Evolutionary conservation across 495 filamentous ascomycete genomes (phyloP).

Genomic region (Podospora bellae-mahoneyi): DNA sequence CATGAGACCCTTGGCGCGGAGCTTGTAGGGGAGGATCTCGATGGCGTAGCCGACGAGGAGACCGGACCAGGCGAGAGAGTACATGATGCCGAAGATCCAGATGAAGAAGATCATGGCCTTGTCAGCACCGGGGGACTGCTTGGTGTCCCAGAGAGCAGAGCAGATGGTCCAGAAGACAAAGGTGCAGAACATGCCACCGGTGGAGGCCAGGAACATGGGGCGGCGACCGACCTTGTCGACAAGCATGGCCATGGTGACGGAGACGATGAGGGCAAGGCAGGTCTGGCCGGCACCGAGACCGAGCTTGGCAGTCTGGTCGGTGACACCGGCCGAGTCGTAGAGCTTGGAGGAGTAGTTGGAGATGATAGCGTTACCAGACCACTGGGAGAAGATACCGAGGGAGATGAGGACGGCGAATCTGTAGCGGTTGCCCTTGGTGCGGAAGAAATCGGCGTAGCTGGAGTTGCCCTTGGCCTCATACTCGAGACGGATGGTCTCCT

Average conservation of each 20-base stretch:
- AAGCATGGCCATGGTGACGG: constrained; percentile 53
- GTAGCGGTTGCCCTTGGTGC: constrained; percentile 66
- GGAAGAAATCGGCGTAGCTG: constrained; percentile 58
- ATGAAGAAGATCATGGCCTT: constrained; percentile 56
- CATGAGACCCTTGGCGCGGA: constrained; percentile 59
- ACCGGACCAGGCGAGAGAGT: constrained; percentile 60
- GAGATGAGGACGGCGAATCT: constrained; percentile 56
- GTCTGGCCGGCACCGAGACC: constrained; percentile 52
- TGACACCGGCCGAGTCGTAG: constrained; percentile 56
- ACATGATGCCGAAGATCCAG: constrained; percentile 53
- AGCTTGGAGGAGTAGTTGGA: constrained; percentile 61
- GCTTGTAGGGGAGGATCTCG: constrained; percentile 69
- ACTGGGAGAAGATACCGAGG: constrained; percentile 64
- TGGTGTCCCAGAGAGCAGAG: constrained; percentile 40
- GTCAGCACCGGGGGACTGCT: constrained; percentile 37
- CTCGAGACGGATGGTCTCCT: constrained; percentile 55
- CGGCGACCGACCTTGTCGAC: constrained; percentile 60
- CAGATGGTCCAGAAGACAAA: constrained; percentile 57
- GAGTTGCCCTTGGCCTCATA: constrained; percentile 41
- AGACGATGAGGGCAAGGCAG: constrained; percentile 52
- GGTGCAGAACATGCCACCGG: constrained; percentile 56
- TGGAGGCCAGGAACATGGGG: constrained; percentile 55
- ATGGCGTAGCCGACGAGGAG: constrained; percentile 64
- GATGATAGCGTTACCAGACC: constrained; percentile 64
- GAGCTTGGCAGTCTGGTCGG: constrained; percentile 48